Conservation (phyloP, 2,329 filamentous ascomycete species). For the Fusarium oligoseptatum region DNA sequence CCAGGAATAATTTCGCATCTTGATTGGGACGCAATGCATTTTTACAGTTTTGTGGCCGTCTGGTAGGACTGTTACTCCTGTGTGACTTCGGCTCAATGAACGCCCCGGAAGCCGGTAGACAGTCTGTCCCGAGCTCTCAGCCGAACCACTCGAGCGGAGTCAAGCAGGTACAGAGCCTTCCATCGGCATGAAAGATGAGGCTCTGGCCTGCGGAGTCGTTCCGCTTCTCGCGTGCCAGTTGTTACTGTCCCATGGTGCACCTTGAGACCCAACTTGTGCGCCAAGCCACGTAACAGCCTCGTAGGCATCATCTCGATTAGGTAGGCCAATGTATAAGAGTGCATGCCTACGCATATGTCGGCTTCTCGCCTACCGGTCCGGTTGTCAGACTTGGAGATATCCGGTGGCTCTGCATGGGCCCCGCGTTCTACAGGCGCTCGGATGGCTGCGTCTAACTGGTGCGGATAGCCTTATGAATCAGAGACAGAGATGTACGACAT, state of each 20-base stretch:
- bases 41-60: neutral
- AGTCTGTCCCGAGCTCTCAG: neutral
- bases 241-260: neutral
- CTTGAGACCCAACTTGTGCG: neutral
- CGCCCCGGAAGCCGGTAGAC: neutral
- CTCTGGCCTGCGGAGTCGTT: neutral
- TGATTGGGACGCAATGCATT: neutral
- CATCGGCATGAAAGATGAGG: neutral
- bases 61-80: neutral
- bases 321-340: neutral
- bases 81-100: neutral
- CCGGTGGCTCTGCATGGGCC: neutral
- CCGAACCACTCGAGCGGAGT: neutral
- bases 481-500: neutral
- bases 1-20: too few relatives aligned
- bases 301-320: neutral
- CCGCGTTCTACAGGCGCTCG: neutral
- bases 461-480: neutral
- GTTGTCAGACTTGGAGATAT: neutral
- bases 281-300: neutral
- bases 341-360: neutral
- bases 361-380: neutral
- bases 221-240: neutral
- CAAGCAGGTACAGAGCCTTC: neutral
- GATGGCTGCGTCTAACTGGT: neutral